Conservation (phyloP, 495 filamentous ascomycete genomes). For the Aspergillus indologenus region DNA sequence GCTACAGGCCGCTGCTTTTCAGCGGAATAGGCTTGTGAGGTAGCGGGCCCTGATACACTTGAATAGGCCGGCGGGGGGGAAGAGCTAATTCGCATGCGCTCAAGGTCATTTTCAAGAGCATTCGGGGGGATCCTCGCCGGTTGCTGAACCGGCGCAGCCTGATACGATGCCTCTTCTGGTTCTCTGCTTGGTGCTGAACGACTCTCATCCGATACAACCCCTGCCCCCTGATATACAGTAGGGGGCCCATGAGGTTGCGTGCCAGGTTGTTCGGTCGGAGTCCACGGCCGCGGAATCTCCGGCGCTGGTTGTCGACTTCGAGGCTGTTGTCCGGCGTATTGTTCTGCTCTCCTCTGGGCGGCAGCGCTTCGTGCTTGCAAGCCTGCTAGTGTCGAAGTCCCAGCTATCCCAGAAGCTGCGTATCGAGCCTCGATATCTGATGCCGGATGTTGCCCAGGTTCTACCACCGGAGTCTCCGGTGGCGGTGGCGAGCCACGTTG, state of each 20-base stretch:
- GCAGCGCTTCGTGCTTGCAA: constrained; percentile 82
- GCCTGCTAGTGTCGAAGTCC: constrained; percentile 72
- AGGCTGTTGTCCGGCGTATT: constrained; percentile 60
- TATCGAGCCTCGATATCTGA: constrained; percentile 86
- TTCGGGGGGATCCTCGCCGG: constrained; percentile 41
- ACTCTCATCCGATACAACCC: constrained; percentile 45
- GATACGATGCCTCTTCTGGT: constrained; percentile 25
- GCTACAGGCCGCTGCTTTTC: constrained; percentile 62
- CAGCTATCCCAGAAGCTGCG: constrained; percentile 83
- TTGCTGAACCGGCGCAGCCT: constrained; percentile 26
- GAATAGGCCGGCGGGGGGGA: constrained; percentile 93
- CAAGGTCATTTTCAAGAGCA: constrained; percentile 81
- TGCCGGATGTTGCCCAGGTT: constrained; percentile 63
- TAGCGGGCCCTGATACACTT: constrained; percentile 58
- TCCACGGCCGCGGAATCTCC: constrained; percentile 76
- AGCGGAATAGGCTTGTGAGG: constrained; percentile 64
- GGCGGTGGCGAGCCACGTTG: constrained; percentile 91
- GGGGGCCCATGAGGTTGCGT: constrained; percentile 88
- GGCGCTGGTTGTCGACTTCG: constrained; percentile 27
- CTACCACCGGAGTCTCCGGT: constrained; percentile 87
- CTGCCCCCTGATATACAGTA: constrained; percentile 84
- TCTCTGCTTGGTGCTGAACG: constrained; percentile 25
- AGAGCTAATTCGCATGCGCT: constrained; percentile 76
- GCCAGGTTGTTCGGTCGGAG: constrained; percentile 88
- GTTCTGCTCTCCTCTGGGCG: constrained; percentile 69